Evolutionary conservation across 805 yeast species (phyloP), one percentile per base, ranked within the genome.

Genomic region (Helenozyma rhizophorensis): DNA sequence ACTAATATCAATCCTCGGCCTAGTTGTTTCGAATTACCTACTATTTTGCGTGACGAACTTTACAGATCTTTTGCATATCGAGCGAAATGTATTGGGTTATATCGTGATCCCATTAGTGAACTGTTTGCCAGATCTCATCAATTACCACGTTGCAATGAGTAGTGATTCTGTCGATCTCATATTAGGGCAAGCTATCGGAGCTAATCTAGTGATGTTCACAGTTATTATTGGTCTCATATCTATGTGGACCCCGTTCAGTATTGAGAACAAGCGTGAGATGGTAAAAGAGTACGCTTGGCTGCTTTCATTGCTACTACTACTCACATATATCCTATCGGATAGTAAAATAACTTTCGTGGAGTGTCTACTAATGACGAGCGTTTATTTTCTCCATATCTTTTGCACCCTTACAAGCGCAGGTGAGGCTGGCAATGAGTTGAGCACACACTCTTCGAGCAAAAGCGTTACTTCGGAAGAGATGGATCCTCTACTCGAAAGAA

Each of bases 111-210:
- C 71, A 1, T 40, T 62, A 9, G 46, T 62, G 15, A 65, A 65
- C 38, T 56, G 65, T 3, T 43, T 56, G 9, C 68, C 68, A 9
- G 71, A 65, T 40, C 45, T 65, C 14, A 39, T 63, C 13, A 62
- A 58, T 33, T 62, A 62, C 43, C 53, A 59, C 30, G 45, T 56
- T 18, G 50, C 61, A 6, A 42, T 65, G 13, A 37, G 43, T 12
- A 39, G 54, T 7, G 45, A 53, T 13, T 51, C 65, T 2, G 39
- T 54, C 1, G 66, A 62, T 23, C 39, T 65, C 14, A 60, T 62
- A 3, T 35, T 65, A 19, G 70, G 70, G 3, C 69, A 65, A 37
- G 39, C 62, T 6, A 47, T 62, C 5, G 70, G 71, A 1, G 55
- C 65, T 3, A 53, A 51, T 9, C 34, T 59, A 2, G 55, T 65